Evolutionary conservation across 345 rosid species (phyloP), one percentile per base, ranked within the genome.

Genomic region (Sonneratia caseolaris): DNA sequence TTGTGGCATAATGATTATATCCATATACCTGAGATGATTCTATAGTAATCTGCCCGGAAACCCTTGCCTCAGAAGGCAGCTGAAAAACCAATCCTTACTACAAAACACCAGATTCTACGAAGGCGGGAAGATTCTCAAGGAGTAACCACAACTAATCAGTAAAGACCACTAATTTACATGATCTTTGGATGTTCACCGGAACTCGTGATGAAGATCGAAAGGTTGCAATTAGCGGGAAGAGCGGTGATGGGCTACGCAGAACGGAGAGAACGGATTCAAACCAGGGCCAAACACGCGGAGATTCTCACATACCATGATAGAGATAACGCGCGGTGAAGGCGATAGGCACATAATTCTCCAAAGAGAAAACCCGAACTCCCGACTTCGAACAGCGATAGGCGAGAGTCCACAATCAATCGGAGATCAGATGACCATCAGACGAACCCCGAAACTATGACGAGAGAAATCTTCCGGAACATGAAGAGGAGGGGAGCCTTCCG

Each of bases 281-380:
- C 88, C 96, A 64, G 99, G 97, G 22, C 97, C 99, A 51, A 95
- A 80, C 62, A 79, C 96, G 75, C 97, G 92, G 64, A 90, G 90
- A 76, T 85, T 94, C 71, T 82, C 84, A 68, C 69, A 79, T 61
- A 77, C 38, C 7, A 79, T 42, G 66, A 83, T 48, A 51, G 86
- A 64, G 66, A 79, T 70, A 80, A 78, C 81, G 75, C 72, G 76
- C 42, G 82, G 71, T 16, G 88, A 81, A 66, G 88, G 82, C 64
- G 68, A 68, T 35, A 82, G 65, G 79, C 83, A 75, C 98, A 93
- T 93, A 81, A 76, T 79, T 61, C 68, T 65, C 37, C 43, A 70
- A 62, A 51, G 45, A 13, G 70, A 8, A 27, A 79, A 82, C 68
- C 75, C 75, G 78, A 66, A 67, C n/a, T 68, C 32, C 24, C 43